A percentile compares a stretch with the other conserved stretches of the same genome.
These are phyloP conservation scores for Blumeria graminis DNA, from an alignment of 2,329 filamentous ascomycete species.

Conservation along the genomic window DNA sequence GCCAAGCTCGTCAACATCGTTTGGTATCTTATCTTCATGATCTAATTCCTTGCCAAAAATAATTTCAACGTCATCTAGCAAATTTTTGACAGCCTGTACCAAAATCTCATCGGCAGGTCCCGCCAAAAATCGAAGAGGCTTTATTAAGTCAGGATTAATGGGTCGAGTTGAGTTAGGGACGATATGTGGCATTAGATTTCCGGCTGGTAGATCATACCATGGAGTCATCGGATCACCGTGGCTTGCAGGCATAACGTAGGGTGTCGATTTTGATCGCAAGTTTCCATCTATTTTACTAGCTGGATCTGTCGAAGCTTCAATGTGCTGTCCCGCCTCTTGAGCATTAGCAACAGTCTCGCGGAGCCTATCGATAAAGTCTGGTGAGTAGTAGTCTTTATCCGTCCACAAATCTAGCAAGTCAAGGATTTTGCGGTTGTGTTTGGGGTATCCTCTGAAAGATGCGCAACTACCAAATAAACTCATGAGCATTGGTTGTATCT, in stretches of 20 bases:
- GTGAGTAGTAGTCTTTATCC: conserved; percentile 35
- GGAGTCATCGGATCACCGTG: conserved; percentile 52
- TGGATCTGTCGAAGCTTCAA: conserved; percentile 7
- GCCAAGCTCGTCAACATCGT: conserved; percentile 54
- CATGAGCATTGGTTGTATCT: conserved; percentile 33
- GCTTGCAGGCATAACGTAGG: conserved; percentile 47
- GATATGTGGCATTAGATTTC: conserved; percentile 57
- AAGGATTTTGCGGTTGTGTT: conserved; percentile 38
- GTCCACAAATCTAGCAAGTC: conserved; percentile 47
- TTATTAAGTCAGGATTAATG: conserved; percentile 46
- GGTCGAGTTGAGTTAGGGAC: conserved; percentile 51
- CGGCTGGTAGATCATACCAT: conserved; percentile 65
- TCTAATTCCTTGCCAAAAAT: conserved; percentile 35
- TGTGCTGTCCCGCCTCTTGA: conserved; percentile 11
- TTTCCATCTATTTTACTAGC: conserved; percentile 8
- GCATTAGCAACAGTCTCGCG: conserved; percentile 28
- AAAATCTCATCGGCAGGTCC: conserved; percentile 45
- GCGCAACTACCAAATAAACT: conserved; percentile 36
- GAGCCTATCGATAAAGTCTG: conserved; percentile 30
- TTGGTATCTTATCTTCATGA: conserved; percentile 22
- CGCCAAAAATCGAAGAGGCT: conserved; percentile 42
- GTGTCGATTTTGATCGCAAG: conserved; percentile 30
- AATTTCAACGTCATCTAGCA: conserved; percentile 44
- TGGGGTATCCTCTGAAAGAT: conserved; percentile 33
- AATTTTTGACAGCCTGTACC: conserved; percentile 39